Evolutionary conservation across 352 stramenopile genomes (phyloP), one percentile per base, ranked within the genome.

Genomic region (Globisporangium radiosum): DNA sequence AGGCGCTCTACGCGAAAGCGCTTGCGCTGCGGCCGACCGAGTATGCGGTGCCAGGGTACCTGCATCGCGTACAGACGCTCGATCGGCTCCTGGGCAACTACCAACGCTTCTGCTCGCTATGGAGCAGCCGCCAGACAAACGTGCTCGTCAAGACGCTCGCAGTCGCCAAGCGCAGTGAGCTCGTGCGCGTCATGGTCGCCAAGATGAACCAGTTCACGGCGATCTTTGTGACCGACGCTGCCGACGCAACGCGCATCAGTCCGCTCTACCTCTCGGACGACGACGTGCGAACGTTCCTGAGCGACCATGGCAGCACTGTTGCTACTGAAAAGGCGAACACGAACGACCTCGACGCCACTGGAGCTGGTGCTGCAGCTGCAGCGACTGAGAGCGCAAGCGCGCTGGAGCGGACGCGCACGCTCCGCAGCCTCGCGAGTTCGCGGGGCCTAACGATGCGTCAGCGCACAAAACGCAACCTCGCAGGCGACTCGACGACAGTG

Each of bases 91-190:
- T 88, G n/a, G 54, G 83, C 15, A 90, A 88, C 49, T 88, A 87
- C 49, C 76, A 90, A 48, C 78, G 76, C 9, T 90, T 88, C 62
- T 82, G 75, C 54, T 87, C 78, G 6, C 57, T 90, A 9, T 90
- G 87, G 45, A 80, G 84, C 57, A 77, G 71, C 10, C 62, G 68
- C 13, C 72, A 83, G 64, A 62, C 73, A 0, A 86, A 82, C 37
- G 66, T 88, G 0, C 52, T 88, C 10, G 53, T 60, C 0, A 87
- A 88, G 57, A 61, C 64, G 0, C 19, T 90, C 3, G 44, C 63
- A 11, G 75, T 83, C 17, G 64, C 73, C 0, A 88, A 87, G 57
- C 69, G 72, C 19, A 71, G 45, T 8, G 78, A 78, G 43, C 76
- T 76, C 54, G 57, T 85, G 2, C 68, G 70, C 11, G 33, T 87